Evolutionary conservation across 148 eudicot species (phyloP), one percentile per base, ranked within the genome.

Genomic region (Rhododendron ovatum): DNA sequence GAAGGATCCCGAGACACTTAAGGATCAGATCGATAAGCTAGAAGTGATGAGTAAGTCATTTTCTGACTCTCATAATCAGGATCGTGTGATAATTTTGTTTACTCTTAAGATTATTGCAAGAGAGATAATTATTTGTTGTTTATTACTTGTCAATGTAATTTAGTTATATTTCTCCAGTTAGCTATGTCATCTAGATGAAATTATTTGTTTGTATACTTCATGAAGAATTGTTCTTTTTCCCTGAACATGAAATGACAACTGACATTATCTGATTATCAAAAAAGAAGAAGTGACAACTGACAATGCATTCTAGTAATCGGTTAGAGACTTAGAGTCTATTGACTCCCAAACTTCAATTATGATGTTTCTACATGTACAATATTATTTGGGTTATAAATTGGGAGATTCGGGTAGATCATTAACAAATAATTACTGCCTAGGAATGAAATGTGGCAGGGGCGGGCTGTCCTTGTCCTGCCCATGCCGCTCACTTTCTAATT

Each of bases 1-100:
- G 93, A 96, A 96, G 92, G 99, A 96, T 88, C 99, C 98, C 39
- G 99, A 96, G 61, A 89, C 94, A 57, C 92, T 95, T 74, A 95
- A 87, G 91, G 99, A 95, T 43, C 99, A 96, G 91, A 96, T 96
- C 22, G 92, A 95, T 48, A 96, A 94, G 90, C 88, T 96, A 89
- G 99, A 96, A 90, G 83, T 88, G 86, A 94, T 95, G 99, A 96
- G 99, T 96, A 93, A 92, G 98, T 91, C 51, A 50, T 33, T 7
- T n/a, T 35, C 47, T 55, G 7, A 80, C 39, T 33, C 45, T 82
- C 18, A 45, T 78, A 22, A 57, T 9, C 75, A 75, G 78, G 11
- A 33, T 39, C 15, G 2, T 51, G 30, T 55, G 13, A 67, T 78
- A 35, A 39, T 81, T 81, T 57, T 12, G 2, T 43, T 5, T 43